Evolutionary conservation across 1,139 yeast genomes (phyloP).

Genomic region (Eremothecium coryli): DNA sequence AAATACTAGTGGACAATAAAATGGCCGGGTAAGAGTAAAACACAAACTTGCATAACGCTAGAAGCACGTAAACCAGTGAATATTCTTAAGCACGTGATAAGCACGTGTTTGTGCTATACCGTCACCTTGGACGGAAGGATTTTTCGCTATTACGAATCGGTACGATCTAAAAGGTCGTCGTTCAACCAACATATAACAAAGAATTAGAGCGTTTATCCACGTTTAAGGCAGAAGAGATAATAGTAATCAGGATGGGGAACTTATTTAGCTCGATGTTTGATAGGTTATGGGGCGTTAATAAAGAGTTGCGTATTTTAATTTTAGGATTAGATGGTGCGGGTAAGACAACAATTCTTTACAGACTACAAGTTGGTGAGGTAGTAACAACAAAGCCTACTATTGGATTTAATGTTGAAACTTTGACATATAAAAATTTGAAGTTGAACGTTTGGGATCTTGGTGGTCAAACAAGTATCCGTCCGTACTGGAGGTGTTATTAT

Average conservation of each 20-base stretch:
- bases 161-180: no score
- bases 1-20: no score
- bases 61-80: no score
- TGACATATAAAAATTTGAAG: slow-evolving; percentile 81
- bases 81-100: no score
- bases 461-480: slow-evolving; percentile 93
- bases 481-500: slow-evolving; percentile 97
- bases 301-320: slow-evolving; percentile 85
- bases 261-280: slow-evolving; percentile 79
- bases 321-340: slow-evolving; percentile 98
- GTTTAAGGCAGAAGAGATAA: no score
- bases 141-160: no score
- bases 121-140: no score
- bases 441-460: slow-evolving; percentile 90
- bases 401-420: slow-evolving; percentile 94
- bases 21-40: no score
- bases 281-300: slow-evolving; percentile 79
- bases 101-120: no score
- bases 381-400: slow-evolving; percentile 92
- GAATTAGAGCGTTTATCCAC: no score
- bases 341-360: slow-evolving; percentile 86
- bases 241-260: slow-evolving; percentile 69
- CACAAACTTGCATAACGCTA: no score
- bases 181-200: no score
- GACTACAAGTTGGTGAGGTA: slow-evolving; percentile 88